phyloP scores from a whole-genome alignment of 352 stramenopile species.

The Phytophthora vignae region DNA sequence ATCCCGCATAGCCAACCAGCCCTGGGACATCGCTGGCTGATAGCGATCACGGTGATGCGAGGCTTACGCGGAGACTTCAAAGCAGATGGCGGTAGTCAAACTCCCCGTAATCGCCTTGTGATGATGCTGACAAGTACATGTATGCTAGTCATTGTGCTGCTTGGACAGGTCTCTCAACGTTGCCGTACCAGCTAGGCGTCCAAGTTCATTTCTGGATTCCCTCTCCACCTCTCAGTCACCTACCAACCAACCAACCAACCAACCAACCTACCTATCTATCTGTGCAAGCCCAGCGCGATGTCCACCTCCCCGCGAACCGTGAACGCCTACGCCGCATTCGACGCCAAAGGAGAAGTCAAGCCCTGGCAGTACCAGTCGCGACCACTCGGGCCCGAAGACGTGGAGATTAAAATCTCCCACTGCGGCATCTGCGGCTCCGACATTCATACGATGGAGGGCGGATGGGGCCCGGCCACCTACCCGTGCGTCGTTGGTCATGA shows the following conservation, averaged over 20 bases:
- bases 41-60: not conserved
- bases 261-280: too few relatives aligned
- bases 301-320: slow-evolving; percentile 1
- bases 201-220: not conserved
- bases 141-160: not conserved
- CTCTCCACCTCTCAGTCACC: not conserved
- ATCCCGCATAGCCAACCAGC: too few relatives aligned
- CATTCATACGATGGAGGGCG: slow-evolving; percentile 3
- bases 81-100: not conserved
- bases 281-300: not conserved
- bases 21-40: too few relatives aligned
- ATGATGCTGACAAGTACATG: not conserved
- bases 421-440: slow-evolving; percentile 13
- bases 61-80: slow-evolving; percentile 6
- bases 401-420: slow-evolving; percentile 8
- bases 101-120: slow-evolving; percentile 1
- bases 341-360: slow-evolving; percentile 23
- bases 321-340: slow-evolving; percentile 16
- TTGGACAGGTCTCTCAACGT: not conserved
- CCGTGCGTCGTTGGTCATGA: slow-evolving; percentile 15
- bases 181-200: not conserved
- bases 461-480: slow-evolving; percentile 1
- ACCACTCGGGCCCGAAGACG: not conserved
- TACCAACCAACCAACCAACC: too few relatives aligned
- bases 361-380: slow-evolving; percentile 13